phyloP scores from a whole-genome alignment of 352 stramenopile genomes.

The Pythium phragmiticola region DNA sequence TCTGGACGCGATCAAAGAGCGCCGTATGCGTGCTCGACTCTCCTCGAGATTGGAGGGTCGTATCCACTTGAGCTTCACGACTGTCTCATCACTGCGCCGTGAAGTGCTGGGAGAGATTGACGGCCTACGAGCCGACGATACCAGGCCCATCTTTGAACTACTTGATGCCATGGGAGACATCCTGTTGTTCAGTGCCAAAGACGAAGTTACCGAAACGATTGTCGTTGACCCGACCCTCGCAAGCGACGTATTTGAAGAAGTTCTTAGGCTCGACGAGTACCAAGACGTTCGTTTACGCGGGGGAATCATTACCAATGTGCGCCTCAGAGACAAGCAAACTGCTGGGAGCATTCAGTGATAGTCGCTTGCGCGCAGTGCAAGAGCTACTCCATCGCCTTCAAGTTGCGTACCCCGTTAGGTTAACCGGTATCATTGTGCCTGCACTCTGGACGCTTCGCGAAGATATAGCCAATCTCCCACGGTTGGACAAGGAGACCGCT shows the following conservation, averaged over 20 bases:
- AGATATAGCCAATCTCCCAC: background rate
- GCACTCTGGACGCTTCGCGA: background rate
- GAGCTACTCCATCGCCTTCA: background rate
- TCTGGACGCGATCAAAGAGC: background rate
- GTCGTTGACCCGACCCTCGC: background rate
- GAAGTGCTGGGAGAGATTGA: background rate
- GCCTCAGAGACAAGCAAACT: background rate
- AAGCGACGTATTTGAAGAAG: background rate
- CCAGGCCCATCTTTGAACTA: background rate
- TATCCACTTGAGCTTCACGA: background rate
- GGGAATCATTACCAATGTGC: background rate
- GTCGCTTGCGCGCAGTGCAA: background rate
- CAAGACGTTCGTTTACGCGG: background rate
- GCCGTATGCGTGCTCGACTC: background rate
- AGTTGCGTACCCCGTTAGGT: background rate
- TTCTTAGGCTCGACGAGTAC: background rate
- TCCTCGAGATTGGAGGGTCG: background rate
- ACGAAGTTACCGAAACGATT: background rate
- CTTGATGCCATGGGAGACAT: background rate
- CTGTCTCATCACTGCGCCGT: background rate
- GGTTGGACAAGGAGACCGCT: background rate
- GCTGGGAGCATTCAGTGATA: background rate
- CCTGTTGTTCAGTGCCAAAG: background rate
- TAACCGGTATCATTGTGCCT: background rate
- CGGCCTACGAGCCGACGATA: background rate